Evolutionary conservation across 2,329 filamentous ascomycete species (phyloP), one percentile per base, ranked within the genome.

Genomic region (Pestalotiopsis sp.): DNA sequence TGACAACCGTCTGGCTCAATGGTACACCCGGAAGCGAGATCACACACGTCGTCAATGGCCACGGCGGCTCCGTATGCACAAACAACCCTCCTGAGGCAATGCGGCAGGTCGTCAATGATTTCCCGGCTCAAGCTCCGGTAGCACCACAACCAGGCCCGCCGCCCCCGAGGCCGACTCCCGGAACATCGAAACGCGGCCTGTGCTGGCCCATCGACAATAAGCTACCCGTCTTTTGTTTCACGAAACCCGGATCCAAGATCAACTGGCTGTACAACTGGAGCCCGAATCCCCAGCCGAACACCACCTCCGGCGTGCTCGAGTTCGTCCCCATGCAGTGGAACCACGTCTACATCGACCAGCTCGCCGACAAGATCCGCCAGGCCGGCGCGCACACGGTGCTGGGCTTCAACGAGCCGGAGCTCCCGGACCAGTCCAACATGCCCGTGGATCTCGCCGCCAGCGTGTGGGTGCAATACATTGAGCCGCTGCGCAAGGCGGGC

Each of bases 1-100:
- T 79, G 68, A 79, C 77, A 1, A 79, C 73, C 2, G 72, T 79
- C 4, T 79, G 77, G 77, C 70, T 79, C 20, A 78, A 71, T 1
- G 77, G 77, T 5, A 70, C 67, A 27, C 60, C 72, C 2, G 77
- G 77, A 7, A 78, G 76, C 62, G 77, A 78, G 69, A 78, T 79
- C 52, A 75, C 69, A 23, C 77, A 79, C 59, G 72, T 79, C 11
- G 71, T 78, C 9, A 79, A 78, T 59, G 77, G 77, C 3, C 39
- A 31, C 27, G 77, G 77, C 41, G 73, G 61, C 2, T 71, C 74
- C 11, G 77, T 79, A 7, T 75, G 76, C 66, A 75, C 73, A 25
- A 78, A 75, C 65, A 69, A 64, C 2, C 77, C 77, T 2, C 75
- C 75, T 56, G 70, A 73, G 25, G 77, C 76, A 3, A 78, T 78